Conservation (phyloP, 2,329 filamentous ascomycete species). For the Dissoconium aciculare region DNA sequence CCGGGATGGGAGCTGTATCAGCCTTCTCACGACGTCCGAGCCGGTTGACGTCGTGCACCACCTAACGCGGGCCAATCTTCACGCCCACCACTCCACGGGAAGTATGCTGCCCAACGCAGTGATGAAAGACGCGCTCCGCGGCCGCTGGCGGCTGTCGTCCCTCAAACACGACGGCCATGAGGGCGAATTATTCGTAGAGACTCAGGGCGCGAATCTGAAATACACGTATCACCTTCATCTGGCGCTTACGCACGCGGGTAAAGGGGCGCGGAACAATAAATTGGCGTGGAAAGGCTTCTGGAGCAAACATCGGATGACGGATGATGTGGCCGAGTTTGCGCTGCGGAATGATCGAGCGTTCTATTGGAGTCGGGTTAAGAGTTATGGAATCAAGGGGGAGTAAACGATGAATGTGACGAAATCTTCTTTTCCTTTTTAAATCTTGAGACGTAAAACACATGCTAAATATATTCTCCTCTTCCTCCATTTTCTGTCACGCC, state of each 20-base stretch:
- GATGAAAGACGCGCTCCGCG: slow-evolving; percentile 53
- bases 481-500: neutral
- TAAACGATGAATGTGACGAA: slow-evolving; percentile 5
- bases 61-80: slow-evolving; percentile 56
- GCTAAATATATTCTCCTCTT: too few relatives aligned
- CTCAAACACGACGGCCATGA: slow-evolving; percentile 32
- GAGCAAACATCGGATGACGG: slow-evolving; percentile 77
- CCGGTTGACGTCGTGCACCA: slow-evolving; percentile 79
- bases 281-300: slow-evolving; percentile 78
- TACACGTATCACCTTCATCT: slow-evolving; percentile 80
- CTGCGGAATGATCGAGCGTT: slow-evolving; percentile 43
- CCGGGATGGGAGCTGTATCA: slow-evolving; percentile 71
- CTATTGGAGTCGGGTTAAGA: slow-evolving; percentile 47
- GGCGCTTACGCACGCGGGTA: slow-evolving; percentile 47
- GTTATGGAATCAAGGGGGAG: slow-evolving; percentile 26
- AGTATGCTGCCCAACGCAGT: slow-evolving; percentile 35
- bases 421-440: too few relatives aligned
- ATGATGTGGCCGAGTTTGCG: slow-evolving; percentile 76
- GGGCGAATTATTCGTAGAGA: slow-evolving; percentile 67
- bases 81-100: slow-evolving; percentile 25
- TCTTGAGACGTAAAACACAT: too few relatives aligned
- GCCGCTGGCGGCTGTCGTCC: slow-evolving; percentile 51
- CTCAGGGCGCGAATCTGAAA: slow-evolving; percentile 61
- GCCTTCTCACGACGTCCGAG: slow-evolving; percentile 64
- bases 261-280: slow-evolving; percentile 62